phyloP scores from a whole-genome alignment of 2,329 filamentous ascomycete species.

The Cryoendolithus antarcticus region DNA sequence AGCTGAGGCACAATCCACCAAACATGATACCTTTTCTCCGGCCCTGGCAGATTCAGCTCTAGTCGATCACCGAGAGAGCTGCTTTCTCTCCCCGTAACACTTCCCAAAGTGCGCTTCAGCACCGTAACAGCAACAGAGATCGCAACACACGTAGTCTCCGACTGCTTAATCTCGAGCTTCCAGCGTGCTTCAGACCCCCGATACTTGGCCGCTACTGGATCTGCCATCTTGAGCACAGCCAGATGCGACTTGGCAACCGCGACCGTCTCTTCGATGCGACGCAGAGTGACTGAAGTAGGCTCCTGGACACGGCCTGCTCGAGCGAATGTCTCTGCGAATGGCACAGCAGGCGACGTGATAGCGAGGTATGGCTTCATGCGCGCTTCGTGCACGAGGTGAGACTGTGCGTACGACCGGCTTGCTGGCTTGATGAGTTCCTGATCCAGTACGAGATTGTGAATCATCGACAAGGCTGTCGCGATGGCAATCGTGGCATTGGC shows the following conservation, averaged over 20 bases:
- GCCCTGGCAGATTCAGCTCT: conserved; percentile 25
- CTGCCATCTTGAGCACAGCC: conserved; percentile 24
- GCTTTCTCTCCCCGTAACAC: neutral
- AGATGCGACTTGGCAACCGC: conserved; percentile 25
- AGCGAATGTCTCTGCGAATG: conserved; percentile 51
- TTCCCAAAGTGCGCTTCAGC: conserved; percentile 11
- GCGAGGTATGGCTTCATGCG: conserved; percentile 74
- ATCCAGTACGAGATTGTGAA: conserved; percentile 57
- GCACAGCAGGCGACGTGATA: conserved; percentile 56
- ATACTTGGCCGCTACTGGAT: conserved; percentile 21
- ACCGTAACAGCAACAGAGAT: conserved; percentile 16
- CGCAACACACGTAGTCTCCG: conserved; percentile 21
- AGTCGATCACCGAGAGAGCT: conserved; percentile 9
- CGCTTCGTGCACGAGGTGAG: conserved; percentile 61
- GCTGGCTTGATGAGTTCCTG: conserved; percentile 40
- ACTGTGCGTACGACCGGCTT: conserved; percentile 52
- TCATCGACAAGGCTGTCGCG: conserved; percentile 25
- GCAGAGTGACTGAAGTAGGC: neutral
- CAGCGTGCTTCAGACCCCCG: conserved; percentile 27
- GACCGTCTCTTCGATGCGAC: conserved; percentile 14
- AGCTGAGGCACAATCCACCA: conserved; percentile 37
- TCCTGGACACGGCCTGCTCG: conserved; percentile 6
- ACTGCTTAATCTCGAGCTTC: conserved; percentile 21
- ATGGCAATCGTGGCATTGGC: conserved; percentile 19
- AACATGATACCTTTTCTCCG: conserved; percentile 29